Evolutionary conservation across 306 rosid genomes (phyloP), one percentile per base, ranked within the genome.

Genomic region (Cicer arietinum): DNA sequence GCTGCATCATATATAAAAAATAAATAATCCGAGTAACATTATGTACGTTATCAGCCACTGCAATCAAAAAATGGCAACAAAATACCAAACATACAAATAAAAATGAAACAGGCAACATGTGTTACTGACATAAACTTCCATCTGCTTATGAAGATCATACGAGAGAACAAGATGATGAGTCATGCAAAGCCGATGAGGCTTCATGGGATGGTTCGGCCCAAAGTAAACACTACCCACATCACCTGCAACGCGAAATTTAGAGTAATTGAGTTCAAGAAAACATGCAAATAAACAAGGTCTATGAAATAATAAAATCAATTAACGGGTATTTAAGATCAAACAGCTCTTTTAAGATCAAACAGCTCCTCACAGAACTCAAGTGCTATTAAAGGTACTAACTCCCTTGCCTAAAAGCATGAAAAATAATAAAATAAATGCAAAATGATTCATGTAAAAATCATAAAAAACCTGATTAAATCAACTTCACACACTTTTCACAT

Each of bases 141-240:
- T 94, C 86, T 94, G 92, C 77, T 90, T 88, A 79, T 94, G 97
- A 79, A 94, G 99, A 11, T 90, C 97, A 6, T 94, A 94, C 1
- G 99, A 90, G 84, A 94, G 99, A 74, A 94, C 99, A 20, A 94
- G 97, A 84, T 92, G 99, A 77, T 92, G 99, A 25, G 99, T 92
- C 99, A 94, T 94, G 84, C 97, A 92, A 43, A 94, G 90, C 67
- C 99, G 88, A 81, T 94, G 99, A 16, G 99, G 99, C 82, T 94
- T 94, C 99, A 94, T 94, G 1, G 99, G 99, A 83, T 94, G 99
- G 79, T 94, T 94, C 0, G 99, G 96, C 63, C 99, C 99, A 39
- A 89, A 94, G 90, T 92, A 94, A 78, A 94, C 99, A 57, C 97
- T 92, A 6, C 99, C 99, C 68, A 85, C 99, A 73, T 92, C 99